Evolutionary conservation across 371 early-diverging fungal genomes (phyloP).

Genomic region (Actinomucor elegans): DNA sequence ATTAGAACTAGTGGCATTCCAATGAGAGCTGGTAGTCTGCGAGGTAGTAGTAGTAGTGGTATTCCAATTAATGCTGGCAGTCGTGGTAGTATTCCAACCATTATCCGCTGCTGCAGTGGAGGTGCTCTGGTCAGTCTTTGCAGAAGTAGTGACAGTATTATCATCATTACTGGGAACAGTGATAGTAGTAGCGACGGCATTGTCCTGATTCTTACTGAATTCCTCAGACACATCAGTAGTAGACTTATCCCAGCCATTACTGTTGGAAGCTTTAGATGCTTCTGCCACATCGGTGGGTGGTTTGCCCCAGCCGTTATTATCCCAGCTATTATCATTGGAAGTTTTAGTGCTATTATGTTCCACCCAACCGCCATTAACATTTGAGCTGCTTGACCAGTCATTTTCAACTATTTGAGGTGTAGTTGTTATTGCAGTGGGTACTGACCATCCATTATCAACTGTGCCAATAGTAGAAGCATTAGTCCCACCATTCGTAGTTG

Average conservation of each 20-base stretch:
- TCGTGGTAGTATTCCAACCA: background rate
- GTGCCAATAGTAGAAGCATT: background rate
- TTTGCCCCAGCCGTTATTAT: background rate
- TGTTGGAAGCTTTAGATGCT: background rate
- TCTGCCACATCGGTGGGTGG: no score
- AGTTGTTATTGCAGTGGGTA: background rate
- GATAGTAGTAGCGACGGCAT: no score
- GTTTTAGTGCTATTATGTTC: no score
- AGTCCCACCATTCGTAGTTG: background rate
- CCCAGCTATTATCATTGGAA: no score
- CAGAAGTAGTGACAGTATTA: no score
- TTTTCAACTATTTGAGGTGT: no score
- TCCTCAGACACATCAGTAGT: background rate
- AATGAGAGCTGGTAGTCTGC: background rate
- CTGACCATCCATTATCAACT: background rate
- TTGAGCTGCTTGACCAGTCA: no score
- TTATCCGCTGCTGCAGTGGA: no score
- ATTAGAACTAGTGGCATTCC: no score
- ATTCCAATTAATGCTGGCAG: background rate
- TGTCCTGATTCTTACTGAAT: background rate
- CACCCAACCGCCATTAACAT: no score
- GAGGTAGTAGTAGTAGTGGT: background rate
- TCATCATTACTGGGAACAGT: no score
- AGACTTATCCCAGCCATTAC: background rate
- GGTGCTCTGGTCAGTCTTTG: no score